These are phyloP conservation scores for Rhodotorula sp. DNA, from an alignment of 1,284 basidiomycete species.

Conservation along the genomic window DNA sequence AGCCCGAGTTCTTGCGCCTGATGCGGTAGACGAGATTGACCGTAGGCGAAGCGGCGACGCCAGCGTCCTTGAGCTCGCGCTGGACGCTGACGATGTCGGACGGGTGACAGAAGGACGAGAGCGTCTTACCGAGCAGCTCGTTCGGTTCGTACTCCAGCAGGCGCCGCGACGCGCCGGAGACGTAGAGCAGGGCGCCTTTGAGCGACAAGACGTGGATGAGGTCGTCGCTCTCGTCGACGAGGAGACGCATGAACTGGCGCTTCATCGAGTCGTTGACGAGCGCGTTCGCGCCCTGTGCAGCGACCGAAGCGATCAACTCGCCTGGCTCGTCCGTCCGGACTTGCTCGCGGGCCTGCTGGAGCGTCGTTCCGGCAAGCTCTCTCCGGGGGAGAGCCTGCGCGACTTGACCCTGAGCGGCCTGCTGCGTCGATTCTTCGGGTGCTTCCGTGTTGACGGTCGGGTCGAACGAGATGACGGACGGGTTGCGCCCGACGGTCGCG, in stretches of 20 bases:
- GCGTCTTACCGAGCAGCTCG: conserved; percentile 71
- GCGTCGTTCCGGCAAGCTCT: not conserved
- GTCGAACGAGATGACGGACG: conserved; percentile 17
- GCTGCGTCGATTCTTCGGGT: conserved; percentile 13
- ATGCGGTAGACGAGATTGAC: conserved; percentile 80
- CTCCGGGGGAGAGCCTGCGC: not conserved
- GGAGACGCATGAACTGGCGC: conserved; percentile 34
- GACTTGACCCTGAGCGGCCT: conserved; percentile 1
- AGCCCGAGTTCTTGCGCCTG: conserved; percentile 62
- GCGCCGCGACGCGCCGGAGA: conserved; percentile 72
- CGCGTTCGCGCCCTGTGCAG: not conserved
- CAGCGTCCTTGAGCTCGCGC: conserved; percentile 81
- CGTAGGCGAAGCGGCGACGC: conserved; percentile 45
- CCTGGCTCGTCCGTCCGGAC: conserved; percentile 15
- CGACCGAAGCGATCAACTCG: conserved; percentile 29
- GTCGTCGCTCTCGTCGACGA: conserved; percentile 50
- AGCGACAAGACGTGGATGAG: conserved; percentile 87
- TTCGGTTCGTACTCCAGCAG: conserved; percentile 44
- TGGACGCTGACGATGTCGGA: conserved; percentile 85
- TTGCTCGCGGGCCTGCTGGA: conserved; percentile 16
- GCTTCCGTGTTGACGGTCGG: conserved; percentile 12
- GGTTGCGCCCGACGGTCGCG: conserved; percentile 19
- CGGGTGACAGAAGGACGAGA: conserved; percentile 78
- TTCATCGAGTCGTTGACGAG: conserved; percentile 24
- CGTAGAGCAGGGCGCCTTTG: conserved; percentile 88